Conservation (phyloP, 2,329 filamentous ascomycete species). For the Canariomyces notabilis region DNA sequence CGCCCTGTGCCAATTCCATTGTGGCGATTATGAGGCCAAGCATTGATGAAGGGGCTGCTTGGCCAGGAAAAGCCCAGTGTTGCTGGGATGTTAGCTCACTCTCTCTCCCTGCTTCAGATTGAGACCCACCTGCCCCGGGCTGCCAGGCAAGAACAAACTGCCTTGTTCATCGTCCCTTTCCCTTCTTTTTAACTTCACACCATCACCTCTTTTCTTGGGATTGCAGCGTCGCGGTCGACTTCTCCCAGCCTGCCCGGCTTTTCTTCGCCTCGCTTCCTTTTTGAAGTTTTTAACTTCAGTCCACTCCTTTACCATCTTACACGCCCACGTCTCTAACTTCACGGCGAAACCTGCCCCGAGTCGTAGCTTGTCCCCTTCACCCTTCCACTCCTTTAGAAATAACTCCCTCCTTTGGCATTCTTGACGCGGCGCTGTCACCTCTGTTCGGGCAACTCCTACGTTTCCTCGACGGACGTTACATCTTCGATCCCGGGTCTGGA, state of each 20-base stretch:
- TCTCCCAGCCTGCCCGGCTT: conserved; percentile 16
- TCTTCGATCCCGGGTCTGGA: too few species aligned
- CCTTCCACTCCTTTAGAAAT: conserved; percentile 21
- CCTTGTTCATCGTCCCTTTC: conserved; percentile 10
- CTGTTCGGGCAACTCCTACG: conserved; percentile 14
- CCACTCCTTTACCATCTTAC: conserved; percentile 23
- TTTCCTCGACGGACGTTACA: too few species aligned
- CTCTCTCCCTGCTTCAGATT: conserved; percentile 12
- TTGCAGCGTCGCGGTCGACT: conserved; percentile 17
- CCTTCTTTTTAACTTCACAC: conserved; percentile 10
- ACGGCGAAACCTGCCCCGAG: too few species aligned
- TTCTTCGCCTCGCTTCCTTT: conserved; percentile 13
- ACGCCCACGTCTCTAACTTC: background rate
- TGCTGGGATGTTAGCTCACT: conserved; percentile 15
- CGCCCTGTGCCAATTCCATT: conserved; percentile 3
- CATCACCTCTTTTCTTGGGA: conserved; percentile 14
- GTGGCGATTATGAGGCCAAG: conserved; percentile 15
- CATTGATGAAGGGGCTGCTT: conserved; percentile 21
- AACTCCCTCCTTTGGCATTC: conserved; percentile 11
- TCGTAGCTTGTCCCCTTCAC: conserved; percentile 14
- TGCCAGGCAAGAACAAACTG: too few species aligned
- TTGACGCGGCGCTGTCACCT: conserved; percentile 22
- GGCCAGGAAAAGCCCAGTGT: conserved; percentile 18
- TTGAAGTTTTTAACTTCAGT: conserved; percentile 23
- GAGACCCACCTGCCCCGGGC: conserved; percentile 13